These are phyloP conservation scores for Acacia acuminata DNA, from an alignment of 306 rosid species.

Conservation along the genomic window DNA sequence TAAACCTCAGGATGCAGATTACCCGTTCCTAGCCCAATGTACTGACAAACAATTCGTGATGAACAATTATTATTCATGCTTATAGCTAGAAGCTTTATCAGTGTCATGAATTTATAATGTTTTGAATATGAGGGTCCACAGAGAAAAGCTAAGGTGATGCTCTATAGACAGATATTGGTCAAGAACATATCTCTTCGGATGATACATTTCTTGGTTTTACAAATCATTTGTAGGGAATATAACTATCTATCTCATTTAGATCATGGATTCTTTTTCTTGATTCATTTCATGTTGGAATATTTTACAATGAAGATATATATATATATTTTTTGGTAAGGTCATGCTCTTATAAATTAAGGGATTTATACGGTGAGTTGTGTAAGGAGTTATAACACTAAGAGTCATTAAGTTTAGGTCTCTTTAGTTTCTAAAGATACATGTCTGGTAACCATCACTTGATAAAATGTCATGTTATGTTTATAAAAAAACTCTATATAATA, in stretches of 20 bases:
- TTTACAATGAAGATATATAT: too few species aligned
- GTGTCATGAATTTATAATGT: background rate
- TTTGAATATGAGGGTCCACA: background rate
- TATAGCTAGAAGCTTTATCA: background rate
- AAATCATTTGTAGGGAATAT: background rate
- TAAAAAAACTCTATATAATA: too few species aligned
- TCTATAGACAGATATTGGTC: background rate
- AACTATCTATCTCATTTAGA: background rate
- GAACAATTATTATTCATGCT: background rate
- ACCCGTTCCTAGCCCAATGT: background rate
- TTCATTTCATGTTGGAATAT: background rate
- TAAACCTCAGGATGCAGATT: conserved; percentile 46
- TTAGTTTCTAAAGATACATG: too few species aligned
- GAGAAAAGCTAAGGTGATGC: background rate
- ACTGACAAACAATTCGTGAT: background rate
- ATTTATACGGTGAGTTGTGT: too few species aligned
- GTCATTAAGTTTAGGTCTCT: too few species aligned
- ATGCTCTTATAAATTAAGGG: too few species aligned
- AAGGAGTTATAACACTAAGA: too few species aligned
- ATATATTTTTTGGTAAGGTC: too few species aligned
- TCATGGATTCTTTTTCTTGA: background rate
- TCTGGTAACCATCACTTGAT: too few species aligned
- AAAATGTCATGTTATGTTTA: too few species aligned
- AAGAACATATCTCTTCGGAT: background rate
- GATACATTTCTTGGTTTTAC: background rate